phyloP scores from a whole-genome alignment of 371 early-diverging fungal genomes.

The Apophysomyces sp. region DNA sequence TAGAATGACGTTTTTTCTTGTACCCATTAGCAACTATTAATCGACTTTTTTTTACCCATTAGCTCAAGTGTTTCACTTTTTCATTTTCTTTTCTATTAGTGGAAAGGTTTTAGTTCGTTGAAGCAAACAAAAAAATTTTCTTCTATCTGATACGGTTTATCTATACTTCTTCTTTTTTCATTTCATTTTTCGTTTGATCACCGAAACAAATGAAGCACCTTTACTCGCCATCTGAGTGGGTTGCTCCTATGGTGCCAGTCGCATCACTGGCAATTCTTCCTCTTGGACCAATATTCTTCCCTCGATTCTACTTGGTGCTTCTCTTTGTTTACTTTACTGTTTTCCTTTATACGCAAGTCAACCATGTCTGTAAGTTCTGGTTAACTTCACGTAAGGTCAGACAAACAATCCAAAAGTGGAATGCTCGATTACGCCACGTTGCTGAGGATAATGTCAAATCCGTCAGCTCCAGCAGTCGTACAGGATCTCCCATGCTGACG shows the following conservation, averaged over 20 bases:
- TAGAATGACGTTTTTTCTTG: background rate
- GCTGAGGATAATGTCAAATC: background rate
- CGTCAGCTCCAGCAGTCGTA: slow-evolving; percentile 12
- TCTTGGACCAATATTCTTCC: slow-evolving; percentile 42
- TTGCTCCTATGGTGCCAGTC: slow-evolving; percentile 41
- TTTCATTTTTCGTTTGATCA: background rate
- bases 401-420: slow-evolving; percentile 33
- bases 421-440: slow-evolving; percentile 3
- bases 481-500: slow-evolving; percentile 18
- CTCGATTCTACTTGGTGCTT: slow-evolving; percentile 33
- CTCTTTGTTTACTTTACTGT: slow-evolving; percentile 37
- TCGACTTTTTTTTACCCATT: background rate
- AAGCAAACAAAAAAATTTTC: background rate
- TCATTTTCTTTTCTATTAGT: background rate
- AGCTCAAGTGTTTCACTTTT: slow-evolving; percentile 2
- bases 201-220: slow-evolving; percentile 17
- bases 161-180: background rate
- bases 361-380: slow-evolving; percentile 44
- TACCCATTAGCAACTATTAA: background rate
- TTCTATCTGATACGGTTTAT: background rate
- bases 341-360: slow-evolving; percentile 43
- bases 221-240: slow-evolving; percentile 42
- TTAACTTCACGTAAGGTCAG: slow-evolving; percentile 34
- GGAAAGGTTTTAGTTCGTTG: background rate
- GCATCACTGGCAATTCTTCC: slow-evolving; percentile 34